A percentile compares a stretch with the other conserved stretches of the same genome.
phyloP scores from a whole-genome alignment of 164 flowering plant genomes.

The Taxillus chinensis region DNA sequence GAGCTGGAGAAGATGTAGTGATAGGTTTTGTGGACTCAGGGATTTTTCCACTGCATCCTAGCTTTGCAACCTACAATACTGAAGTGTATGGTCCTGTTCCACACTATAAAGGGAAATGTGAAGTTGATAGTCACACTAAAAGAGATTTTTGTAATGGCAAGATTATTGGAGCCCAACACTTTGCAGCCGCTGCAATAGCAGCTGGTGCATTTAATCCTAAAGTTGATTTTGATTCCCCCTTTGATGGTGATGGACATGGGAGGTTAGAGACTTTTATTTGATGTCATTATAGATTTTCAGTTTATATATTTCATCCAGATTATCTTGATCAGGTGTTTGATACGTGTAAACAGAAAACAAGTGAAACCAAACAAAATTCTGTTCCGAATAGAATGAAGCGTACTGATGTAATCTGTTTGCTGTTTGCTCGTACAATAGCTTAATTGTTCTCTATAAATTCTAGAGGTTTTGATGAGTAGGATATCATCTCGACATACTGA shows the following conservation, averaged over 20 bases:
- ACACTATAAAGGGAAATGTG: constrained; percentile 85
- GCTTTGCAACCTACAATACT: constrained; percentile 53
- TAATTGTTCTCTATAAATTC: too few relatives aligned
- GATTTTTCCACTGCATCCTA: constrained; percentile 83
- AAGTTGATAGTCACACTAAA: constrained; percentile 68
- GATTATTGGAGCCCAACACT: constrained; percentile 96
- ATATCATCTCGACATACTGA: too few relatives aligned
- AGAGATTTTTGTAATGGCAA: constrained; percentile 80
- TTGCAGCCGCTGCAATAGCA: constrained; percentile 90
- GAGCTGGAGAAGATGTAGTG: constrained; percentile 92
- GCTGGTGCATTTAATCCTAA: constrained; percentile 81
- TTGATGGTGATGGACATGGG: constrained; percentile 99
- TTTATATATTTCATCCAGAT: too few relatives aligned
- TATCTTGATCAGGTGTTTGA: too few relatives aligned
- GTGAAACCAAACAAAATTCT: too few relatives aligned
- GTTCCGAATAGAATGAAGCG: too few relatives aligned
- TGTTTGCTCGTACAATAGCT: too few relatives aligned
- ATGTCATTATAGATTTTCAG: too few relatives aligned
- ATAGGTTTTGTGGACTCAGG: constrained; percentile 97
- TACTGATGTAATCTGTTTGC: too few relatives aligned
- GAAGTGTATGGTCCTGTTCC: constrained; percentile 84
- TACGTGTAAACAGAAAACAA: too few relatives aligned
- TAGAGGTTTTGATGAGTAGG: too few relatives aligned
- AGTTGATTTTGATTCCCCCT: constrained; percentile 82
- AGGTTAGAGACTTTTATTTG: constrained; percentile 37